Base-by-base conservation (phyloP, 1,139 yeast genomes). In the Kodamaea alishanica region DNA sequence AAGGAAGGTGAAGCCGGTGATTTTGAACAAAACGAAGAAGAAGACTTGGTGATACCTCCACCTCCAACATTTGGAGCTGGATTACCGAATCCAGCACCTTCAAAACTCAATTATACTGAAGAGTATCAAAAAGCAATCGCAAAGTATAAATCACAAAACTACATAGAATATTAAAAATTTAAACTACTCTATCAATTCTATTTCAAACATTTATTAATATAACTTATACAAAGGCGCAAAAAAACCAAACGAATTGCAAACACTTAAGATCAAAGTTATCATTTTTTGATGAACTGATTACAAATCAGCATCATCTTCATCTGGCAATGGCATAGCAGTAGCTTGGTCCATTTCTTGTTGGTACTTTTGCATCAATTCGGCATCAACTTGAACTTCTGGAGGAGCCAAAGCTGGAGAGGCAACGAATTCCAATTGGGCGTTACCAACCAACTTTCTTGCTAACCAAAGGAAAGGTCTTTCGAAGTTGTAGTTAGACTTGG, bases 391-490 rank as follows among this genome's bases (percentile, higher is more conserved):
- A 56, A 92, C 97, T 79, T 94, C 98, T 63, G 99, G 98, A 61
- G 99, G 98, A 65, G 97, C 97, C 72, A 94, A 82, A 53, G 98
- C 98, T 57, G 98, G 98, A 48, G 98, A 86, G 57, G 95, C 97
- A 57, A 94, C 98, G 63, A 94, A 94, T 75, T 94, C 98, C 64
- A 94, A 83, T 70, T 85, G 88, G 50, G 97, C 92, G 81, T 89
- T 88, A 71, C 98, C 99, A 54, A 90, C 96, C 64, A 94, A 81
- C 77, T 94, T 94, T 82, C 98, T 87, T 41, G 98, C 98, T 64
- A 94, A 87, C 99, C 98, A 94, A 71, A 94, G 83, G 86, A 92
- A 94, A 49, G 99, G 99, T 79, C 94, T 94, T 77, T 94, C 99
- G 61, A 94, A 94, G 80, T 94, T 94, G 79, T 94, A 94, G 81